Evolutionary conservation across 495 filamentous ascomycete species (phyloP).

Genomic region (Sphaerosporella brunnea): DNA sequence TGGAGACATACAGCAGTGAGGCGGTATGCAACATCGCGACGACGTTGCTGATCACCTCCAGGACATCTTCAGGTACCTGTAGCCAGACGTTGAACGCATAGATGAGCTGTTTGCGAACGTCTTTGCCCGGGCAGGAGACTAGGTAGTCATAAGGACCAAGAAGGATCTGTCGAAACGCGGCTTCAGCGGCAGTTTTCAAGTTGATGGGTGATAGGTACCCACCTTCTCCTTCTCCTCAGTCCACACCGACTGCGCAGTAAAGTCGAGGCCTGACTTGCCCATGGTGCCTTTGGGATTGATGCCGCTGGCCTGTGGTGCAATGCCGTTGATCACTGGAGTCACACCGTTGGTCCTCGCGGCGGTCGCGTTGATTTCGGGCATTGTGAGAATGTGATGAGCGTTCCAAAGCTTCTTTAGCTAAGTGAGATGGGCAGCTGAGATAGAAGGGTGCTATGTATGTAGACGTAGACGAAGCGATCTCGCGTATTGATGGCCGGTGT

Average conservation of each 20-base stretch:
- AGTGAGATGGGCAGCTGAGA: too few species aligned
- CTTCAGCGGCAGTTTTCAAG: not conserved
- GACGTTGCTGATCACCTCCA: constrained; percentile 71
- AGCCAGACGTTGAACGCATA: constrained; percentile 83
- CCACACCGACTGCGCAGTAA: not conserved
- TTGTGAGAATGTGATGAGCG: too few species aligned
- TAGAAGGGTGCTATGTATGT: too few species aligned
- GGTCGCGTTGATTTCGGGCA: too few species aligned
- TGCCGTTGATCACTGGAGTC: too few species aligned
- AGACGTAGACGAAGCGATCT: too few species aligned
- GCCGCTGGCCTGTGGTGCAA: too few species aligned
- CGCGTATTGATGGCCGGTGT: too few species aligned
- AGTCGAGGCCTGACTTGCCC: not conserved
- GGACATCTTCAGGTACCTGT: constrained; percentile 55
- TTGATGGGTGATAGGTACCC: not conserved
- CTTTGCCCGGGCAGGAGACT: constrained; percentile 70
- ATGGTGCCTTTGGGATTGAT: too few species aligned
- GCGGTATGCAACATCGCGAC: constrained; percentile 89
- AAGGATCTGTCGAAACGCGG: constrained; percentile 35
- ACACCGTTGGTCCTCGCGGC: too few species aligned
- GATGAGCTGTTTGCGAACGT: constrained; percentile 71
- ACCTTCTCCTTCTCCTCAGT: constrained; percentile 5
- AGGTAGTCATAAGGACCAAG: constrained; percentile 82
- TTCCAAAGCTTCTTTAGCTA: too few species aligned
- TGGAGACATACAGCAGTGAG: constrained; percentile 49